Conservation (phyloP, 495 filamentous ascomycete species). For the Darksidea phi region DNA sequence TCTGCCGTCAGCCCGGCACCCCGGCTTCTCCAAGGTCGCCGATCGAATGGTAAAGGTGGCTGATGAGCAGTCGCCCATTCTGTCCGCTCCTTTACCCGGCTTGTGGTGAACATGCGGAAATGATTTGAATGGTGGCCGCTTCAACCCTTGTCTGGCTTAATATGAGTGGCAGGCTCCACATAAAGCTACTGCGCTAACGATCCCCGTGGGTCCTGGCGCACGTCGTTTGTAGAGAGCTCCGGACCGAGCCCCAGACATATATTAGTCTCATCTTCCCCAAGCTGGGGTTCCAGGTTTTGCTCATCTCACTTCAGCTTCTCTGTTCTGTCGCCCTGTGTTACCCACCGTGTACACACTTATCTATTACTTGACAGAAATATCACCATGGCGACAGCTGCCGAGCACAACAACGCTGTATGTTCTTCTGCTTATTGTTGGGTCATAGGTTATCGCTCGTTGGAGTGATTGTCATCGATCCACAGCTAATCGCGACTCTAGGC, state of each 20-base stretch:
- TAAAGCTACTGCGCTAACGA: conserved; percentile 11
- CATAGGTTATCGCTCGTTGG: no score
- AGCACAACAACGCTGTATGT: background rate
- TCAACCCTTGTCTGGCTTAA: conserved; percentile 16
- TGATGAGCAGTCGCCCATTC: conserved; percentile 17
- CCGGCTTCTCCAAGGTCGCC: conserved; percentile 26
- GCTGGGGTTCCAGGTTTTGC: conserved; percentile 12
- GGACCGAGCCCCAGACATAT: conserved; percentile 29
- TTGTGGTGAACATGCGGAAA: conserved; percentile 21
- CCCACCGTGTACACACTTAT: no score
- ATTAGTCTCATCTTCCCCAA: conserved; percentile 32
- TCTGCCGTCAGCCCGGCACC: conserved; percentile 26
- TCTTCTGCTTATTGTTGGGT: no score
- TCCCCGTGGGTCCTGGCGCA: conserved; percentile 26
- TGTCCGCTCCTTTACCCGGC: conserved; percentile 25
- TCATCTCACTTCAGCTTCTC: no score
- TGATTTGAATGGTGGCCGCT: conserved; percentile 20
- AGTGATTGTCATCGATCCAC: background rate
- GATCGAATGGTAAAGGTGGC: conserved; percentile 31
- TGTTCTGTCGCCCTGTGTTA: no score
- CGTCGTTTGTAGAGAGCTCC: conserved; percentile 26
- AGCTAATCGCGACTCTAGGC: background rate
- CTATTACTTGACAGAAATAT: no score
- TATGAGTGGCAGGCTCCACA: conserved; percentile 21
- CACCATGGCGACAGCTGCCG: background rate